A percentile compares a stretch with the other conserved stretches of the same genome.
Conservation (phyloP, 352 stramenopile species). For the Peronospora destructor region DNA sequence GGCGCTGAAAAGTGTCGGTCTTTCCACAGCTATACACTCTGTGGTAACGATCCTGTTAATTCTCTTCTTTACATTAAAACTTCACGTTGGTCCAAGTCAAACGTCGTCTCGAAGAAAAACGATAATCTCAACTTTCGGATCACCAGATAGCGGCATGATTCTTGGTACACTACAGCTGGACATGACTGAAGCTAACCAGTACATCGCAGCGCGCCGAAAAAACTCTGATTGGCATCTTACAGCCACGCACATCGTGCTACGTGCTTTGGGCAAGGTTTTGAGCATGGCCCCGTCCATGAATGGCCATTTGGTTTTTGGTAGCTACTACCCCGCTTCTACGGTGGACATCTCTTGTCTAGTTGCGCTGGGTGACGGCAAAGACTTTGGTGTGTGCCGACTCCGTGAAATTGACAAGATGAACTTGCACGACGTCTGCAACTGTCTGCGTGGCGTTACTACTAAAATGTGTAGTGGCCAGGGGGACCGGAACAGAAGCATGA, state of each 20-base stretch:
- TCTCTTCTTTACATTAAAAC: conserved; percentile 44
- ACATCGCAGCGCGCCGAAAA: conserved; percentile 50
- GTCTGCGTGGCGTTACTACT: conserved; percentile 38
- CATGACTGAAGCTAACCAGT: conserved; percentile 51
- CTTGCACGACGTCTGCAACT: conserved; percentile 40
- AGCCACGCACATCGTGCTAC: no score
- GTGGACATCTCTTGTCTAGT: conserved; percentile 67
- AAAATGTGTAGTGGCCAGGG: conserved; percentile 32
- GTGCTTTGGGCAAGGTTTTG: no score
- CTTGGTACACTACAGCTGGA: conserved; percentile 63
- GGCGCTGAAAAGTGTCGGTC: conserved; percentile 36
- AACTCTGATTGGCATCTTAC: no score
- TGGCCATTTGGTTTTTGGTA: conserved; percentile 64
- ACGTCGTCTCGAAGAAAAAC: conserved; percentile 59
- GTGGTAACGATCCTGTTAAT: conserved; percentile 36
- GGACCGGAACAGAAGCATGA: no score
- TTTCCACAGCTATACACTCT: conserved; percentile 43
- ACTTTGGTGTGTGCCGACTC: conserved; percentile 51
- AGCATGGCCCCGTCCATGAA: conserved; percentile 30
- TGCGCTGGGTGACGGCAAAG: conserved; percentile 47
- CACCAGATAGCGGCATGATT: conserved; percentile 59
- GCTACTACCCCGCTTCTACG: conserved; percentile 52
- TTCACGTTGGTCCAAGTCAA: conserved; percentile 49
- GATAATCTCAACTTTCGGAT: conserved; percentile 59
- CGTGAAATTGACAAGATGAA: conserved; percentile 47